Conservation (phyloP, 139 green algal species). For the Coccomyxa sp. region DNA sequence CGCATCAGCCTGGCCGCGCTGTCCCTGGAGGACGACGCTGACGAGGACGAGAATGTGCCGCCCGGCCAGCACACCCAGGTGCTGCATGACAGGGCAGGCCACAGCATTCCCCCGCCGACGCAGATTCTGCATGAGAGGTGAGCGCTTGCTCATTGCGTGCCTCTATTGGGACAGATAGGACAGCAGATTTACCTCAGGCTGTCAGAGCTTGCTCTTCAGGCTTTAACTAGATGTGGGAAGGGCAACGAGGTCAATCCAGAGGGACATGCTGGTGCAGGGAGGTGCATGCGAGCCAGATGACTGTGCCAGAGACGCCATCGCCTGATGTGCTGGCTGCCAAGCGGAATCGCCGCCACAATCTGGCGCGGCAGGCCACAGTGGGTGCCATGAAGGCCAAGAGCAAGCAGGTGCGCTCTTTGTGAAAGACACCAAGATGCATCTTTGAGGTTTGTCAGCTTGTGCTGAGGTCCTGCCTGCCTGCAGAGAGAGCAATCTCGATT, state of each 20-base stretch:
- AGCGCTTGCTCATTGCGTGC: neutral
- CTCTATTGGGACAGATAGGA: neutral
- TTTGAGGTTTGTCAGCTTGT: too few species aligned
- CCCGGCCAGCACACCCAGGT: neutral
- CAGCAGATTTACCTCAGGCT: neutral
- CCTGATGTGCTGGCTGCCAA: slow-evolving; percentile 29
- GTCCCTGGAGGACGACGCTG: neutral
- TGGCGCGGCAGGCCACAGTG: too few species aligned
- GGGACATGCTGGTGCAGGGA: neutral
- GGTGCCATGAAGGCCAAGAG: too few species aligned
- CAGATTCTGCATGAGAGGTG: neutral
- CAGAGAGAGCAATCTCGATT: too few species aligned
- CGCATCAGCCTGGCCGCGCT: neutral
- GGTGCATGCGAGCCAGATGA: slow-evolving; percentile 52
- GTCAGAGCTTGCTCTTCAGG: too few species aligned
- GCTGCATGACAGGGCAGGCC: neutral
- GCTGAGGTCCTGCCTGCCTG: too few species aligned
- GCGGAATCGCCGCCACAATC: too few species aligned
- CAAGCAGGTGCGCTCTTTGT: too few species aligned
- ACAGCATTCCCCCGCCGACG: neutral
- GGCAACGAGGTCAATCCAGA: neutral
- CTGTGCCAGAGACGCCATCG: slow-evolving; percentile 79
- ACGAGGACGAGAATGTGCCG: neutral
- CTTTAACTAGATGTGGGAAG: neutral
- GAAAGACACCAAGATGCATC: too few species aligned